Base-by-base conservation (phyloP, 2,329 filamentous ascomycete species). In the Aureobasidium melanogenum region DNA sequence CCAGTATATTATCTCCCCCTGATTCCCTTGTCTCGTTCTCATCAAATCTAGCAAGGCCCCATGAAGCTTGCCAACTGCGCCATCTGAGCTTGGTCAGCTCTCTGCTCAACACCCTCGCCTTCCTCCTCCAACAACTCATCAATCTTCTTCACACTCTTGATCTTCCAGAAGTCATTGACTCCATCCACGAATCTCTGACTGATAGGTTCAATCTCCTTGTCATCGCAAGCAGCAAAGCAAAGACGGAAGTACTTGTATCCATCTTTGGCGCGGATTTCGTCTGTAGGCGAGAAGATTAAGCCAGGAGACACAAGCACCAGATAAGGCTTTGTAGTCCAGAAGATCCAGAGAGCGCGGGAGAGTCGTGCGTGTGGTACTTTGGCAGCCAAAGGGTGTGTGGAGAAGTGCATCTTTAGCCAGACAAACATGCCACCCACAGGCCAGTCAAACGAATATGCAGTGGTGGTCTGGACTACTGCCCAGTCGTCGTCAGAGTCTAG, bases 381-480 rank as follows among this genome's bases (percentile, higher is more conserved):
- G 28, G 73, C 72, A 71, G 79, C 86, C 15, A 96, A 79, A 14
- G 90, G 89, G 70, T 96, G 91, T 1, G 79, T 77, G 60, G 87
- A 82, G 67, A 91, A 88, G 70, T 85, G 80, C 63, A 94, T 75
- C 61, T 83, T 81, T 3, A 96, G 69, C 92, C 92, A 97, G 61
- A 95, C 75, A 73, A 96, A 97, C 91, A 97, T 97, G 70, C 92
- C 92, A 38, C 87, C 92, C 30, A 88, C 83, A 0, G 92, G 91
- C 81, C 88, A 91, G 66, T 82, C 75, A 70, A 95, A 96, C 48
- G 86, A 83, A 73, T 87, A 89, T 66, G 96, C 82, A 63, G 82
- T 80, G 0, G 83, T 87, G 75, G 88, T 91, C 68, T 86, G 85
- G 50, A 95, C 81, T 63, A 92, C 82, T 63, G 86, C 83, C 86